Evolutionary conservation across 441 rosid genomes (phyloP), one percentile per base, ranked within the genome.

Genomic region (Omphalea diandra): DNA sequence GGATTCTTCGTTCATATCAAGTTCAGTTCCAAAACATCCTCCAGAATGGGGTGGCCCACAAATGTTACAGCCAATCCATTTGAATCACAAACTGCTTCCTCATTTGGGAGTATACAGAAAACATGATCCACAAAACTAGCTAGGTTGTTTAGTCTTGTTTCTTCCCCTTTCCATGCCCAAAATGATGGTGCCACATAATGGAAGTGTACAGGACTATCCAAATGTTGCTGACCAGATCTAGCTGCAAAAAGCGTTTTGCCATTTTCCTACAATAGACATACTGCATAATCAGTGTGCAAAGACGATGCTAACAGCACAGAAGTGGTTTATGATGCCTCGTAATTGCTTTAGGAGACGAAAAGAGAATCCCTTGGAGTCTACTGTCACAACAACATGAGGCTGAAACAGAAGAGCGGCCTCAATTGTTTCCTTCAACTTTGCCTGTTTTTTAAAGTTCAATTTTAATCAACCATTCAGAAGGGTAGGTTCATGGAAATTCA

Each of bases 111-210:
- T 83, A 94, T 91, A 68, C 98, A 91, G 56, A 94, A 86, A 53
- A 94, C 74, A 82, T 94, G 95, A 79, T 94, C 97, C 77, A 94
- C 88, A 67, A 87, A 89, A 68, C 76, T 71, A 69, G 90, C 80
- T 18, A 91, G 85, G 72, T 82, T 81, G 70, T 77, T 75, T 43
- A 94, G 91, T 68, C 98, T 86, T 65, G 84, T 82, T 58, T 90
- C 96, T 70, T 95, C 97, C 61, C 97, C 98, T 87, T 81, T 90
- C 97, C 98, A 94, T 1, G 97, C 98, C 98, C 98, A 91, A 72
- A 90, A 94, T 22, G 98, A 91, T 20, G 96, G 98, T 64, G 98
- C 96, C 7, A 91, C 97, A 63, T 87, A 94, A 79, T 94, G 97
- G 75, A 88, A 89, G 73, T 90, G 95, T 56, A 81, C 77, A 0